Conservation (phyloP, 148 eudicot genomes). For the Heliosperma pusillum region DNA sequence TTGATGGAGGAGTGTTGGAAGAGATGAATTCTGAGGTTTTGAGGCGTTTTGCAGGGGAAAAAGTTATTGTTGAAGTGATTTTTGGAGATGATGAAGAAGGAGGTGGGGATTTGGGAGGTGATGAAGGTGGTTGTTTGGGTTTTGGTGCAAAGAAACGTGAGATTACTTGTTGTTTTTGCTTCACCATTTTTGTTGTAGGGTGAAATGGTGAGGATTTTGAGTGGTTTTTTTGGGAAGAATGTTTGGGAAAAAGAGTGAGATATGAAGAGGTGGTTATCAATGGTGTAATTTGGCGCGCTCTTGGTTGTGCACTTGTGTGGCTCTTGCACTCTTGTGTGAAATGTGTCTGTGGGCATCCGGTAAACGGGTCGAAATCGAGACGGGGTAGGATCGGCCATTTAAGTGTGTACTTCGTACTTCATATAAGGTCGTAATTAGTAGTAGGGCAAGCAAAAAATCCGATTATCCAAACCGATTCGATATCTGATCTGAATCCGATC, state of each 20-base stretch:
- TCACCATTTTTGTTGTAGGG: conserved; percentile 43
- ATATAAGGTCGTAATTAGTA: no score
- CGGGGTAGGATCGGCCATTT: no score
- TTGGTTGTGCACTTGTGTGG: no score
- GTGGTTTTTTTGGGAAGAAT: neutral
- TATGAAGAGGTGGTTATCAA: neutral
- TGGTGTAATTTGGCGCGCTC: conserved; percentile 25
- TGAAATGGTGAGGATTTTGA: neutral
- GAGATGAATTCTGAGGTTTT: conserved; percentile 43
- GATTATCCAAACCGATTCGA: no score
- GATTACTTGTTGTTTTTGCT: conserved; percentile 78
- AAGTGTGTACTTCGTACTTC: no score
- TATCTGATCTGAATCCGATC: no score
- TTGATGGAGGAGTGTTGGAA: conserved; percentile 29
- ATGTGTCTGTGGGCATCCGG: no score
- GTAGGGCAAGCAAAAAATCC: no score
- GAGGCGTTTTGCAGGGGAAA: conserved; percentile 78
- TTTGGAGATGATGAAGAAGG: conserved; percentile 64
- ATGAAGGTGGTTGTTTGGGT: conserved; percentile 36
- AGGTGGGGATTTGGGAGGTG: conserved; percentile 14
- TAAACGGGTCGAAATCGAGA: no score
- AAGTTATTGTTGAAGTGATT: conserved; percentile 62
- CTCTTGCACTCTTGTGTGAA: no score
- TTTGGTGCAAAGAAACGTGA: conserved; percentile 92
- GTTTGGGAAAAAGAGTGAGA: neutral